These are phyloP conservation scores for Xanthoceras sorbifolium DNA, from an alignment of 345 rosid genomes.

Conservation along the genomic window DNA sequence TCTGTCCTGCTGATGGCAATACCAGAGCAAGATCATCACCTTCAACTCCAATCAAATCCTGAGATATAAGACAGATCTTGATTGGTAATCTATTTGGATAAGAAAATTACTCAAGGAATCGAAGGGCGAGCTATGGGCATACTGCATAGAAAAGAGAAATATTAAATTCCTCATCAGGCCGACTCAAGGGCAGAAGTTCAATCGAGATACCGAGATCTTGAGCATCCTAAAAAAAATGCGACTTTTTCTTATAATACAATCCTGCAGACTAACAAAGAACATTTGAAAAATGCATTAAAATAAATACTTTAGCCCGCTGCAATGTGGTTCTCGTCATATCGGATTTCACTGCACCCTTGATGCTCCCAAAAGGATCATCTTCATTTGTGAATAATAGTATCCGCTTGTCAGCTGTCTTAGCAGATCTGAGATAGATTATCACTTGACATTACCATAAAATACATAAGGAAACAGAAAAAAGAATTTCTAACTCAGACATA, in stretches of 20 bases:
- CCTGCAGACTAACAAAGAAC: background rate
- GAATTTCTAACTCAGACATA: background rate
- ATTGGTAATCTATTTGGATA: constrained; percentile 3
- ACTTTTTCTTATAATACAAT: background rate
- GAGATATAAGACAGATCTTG: constrained; percentile 20
- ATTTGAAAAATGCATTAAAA: constrained; percentile 14
- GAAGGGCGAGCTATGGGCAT: constrained; percentile 31
- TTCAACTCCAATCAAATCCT: constrained; percentile 83
- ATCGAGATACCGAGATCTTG: constrained; percentile 94
- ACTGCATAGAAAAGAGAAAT: constrained; percentile 68
- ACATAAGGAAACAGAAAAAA: background rate
- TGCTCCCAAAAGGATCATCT: constrained; percentile 88
- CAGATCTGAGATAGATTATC: constrained; percentile 57
- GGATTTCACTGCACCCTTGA: constrained; percentile 67
- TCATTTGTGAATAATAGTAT: constrained; percentile 87
- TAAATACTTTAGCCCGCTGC: constrained; percentile 87
- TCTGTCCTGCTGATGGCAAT: constrained; percentile 66
- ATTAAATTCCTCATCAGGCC: constrained; percentile 62
- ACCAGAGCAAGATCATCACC: constrained; percentile 59
- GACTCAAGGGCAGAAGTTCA: constrained; percentile 83
- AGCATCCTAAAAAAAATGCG: constrained; percentile 65
- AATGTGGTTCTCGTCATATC: constrained; percentile 91
- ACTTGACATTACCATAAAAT: constrained; percentile 23
- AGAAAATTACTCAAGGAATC: constrained; percentile 18
- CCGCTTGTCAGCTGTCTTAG: constrained; percentile 80